Evolutionary conservation across 2,329 filamentous ascomycete genomes (phyloP), one percentile per base, ranked within the genome.

Genomic region (Fusarium floridanum): DNA sequence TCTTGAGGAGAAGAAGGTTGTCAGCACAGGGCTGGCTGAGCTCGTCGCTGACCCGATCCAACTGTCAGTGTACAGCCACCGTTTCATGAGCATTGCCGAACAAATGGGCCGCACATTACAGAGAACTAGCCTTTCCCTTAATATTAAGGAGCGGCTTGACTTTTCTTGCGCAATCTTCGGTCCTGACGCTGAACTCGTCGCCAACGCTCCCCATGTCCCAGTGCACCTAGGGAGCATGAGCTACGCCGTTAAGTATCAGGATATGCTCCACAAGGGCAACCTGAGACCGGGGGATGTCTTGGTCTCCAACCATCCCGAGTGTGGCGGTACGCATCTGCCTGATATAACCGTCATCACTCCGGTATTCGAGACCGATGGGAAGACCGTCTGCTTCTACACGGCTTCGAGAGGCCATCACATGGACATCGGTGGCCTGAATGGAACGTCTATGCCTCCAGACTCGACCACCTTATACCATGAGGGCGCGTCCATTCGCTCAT

Each of bases 21-120:
- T 41, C 37, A 41, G 37, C 6, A 41, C 37, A 8, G 48, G 59
- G 29, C 50, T 29, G 34, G 17, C 9, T 17, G 16, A 27, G 10
- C 14, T 41, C n/a, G 20, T 55, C 10, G 39, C 87, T 55, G 85
- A 88, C 68, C 88, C 87, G 0, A 88, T 89, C 56, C 82, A 86
- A 37, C 83, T 89, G 4, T 87, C 84, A n/a, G 85, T 89, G 53
- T 89, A 89, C 65, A 85, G 85, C 0, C 87, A 89, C 72, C 82
- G 88, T 0, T 89, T 90, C 81, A 89, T 90, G 88, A 86, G 86
- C 2, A 88, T 90, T 34, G 88, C 88, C 2, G 88, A 89, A 69
- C 88, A 89, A 68, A 89, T 89, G 88, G 88, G 88, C 36, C 84
- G 85, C 6, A 88, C 87, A 0, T 79, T 89, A 20, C 87, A 89